Evolutionary conservation across 768 basidiomycete species (phyloP), one percentile per base, ranked within the genome.

Genomic region (Pisolithus tinctorius): DNA sequence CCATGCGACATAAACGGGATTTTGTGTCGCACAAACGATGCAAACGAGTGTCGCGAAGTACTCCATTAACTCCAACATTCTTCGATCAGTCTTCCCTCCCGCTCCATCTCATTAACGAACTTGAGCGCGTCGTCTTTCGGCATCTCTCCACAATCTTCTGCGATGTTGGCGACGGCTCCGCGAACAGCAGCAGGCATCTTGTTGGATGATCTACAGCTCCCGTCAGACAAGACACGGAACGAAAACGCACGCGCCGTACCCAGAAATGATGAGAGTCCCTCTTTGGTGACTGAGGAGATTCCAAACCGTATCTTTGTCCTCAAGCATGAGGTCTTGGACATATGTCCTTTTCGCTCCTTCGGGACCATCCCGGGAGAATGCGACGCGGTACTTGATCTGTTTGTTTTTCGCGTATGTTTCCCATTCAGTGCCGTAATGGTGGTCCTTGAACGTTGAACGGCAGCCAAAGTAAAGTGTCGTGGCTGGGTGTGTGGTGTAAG

Each of bases 391-490:
- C 0, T 62, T 69, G 4, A 95, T 70, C 26, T 73, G 64, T 5
- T 71, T 71, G 9, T 61, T 54, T 2, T 60, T 38, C 1, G 63
- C 68, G 49, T 81, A 78, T 7, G 61, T 49, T 14, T 68, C 59
- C 90, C 92, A 96, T 60, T 96, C 91, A 0, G 68, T 31, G 11
- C 69, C 69, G 58, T 88, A 98, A 59, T 93, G 90, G 29, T 85
- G 83, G 63, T 98, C 95, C 58, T 87, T 82, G 1, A 54, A 44
- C 0, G 75, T 73, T 1, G 86, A 88, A 16, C 94, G 80, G 61
- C 93, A 96, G 1, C 95, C 95, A 63, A 96, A 97, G 67, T 96
- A 98, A 6, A 97, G 74, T 0, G 74, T 81, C 54, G 91, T 95
- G 6, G 78, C 92, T 88, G 55, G 34, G 47, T 1, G 5, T 14